Evolutionary conservation across 78 protist genomes (phyloP).

Genomic region (Guillardia theta): DNA sequence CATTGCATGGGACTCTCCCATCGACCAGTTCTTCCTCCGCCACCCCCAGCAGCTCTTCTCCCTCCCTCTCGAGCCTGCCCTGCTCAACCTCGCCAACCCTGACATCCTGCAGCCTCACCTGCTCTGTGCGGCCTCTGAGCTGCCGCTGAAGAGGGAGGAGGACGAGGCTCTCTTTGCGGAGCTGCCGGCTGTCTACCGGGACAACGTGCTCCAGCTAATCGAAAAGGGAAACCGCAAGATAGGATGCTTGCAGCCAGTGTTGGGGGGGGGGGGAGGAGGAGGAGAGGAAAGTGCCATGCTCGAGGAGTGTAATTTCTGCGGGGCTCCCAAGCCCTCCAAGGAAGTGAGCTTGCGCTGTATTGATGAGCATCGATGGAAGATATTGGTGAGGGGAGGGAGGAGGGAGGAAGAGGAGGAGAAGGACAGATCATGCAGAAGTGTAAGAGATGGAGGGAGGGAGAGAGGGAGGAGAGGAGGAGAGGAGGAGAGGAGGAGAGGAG

Average conservation of each 20-base stretch:
- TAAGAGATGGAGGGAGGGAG: too few relatives aligned
- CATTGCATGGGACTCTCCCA: slow-evolving; percentile 4
- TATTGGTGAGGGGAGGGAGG: too few relatives aligned
- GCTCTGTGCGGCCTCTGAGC: slow-evolving; percentile 17
- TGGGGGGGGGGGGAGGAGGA: background rate
- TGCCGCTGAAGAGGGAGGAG: background rate
- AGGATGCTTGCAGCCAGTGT: background rate
- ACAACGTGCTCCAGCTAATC: background rate
- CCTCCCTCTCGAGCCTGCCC: background rate
- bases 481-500: too few relatives aligned
- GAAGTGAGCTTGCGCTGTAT: background rate
- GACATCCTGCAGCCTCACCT: slow-evolving; percentile 15
- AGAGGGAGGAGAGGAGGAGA: too few relatives aligned
- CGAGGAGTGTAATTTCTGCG: background rate
- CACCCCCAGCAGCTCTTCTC: background rate
- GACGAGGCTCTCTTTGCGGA: background rate
- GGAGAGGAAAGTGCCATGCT: background rate
- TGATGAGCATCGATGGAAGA: background rate
- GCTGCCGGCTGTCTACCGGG: background rate
- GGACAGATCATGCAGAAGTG: too few relatives aligned
- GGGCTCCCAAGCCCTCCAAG: background rate
- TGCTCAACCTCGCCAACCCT: background rate
- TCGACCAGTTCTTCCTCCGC: background rate
- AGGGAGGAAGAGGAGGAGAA: too few relatives aligned
- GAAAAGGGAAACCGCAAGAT: background rate